These are phyloP conservation scores for Aspergillus chevalieri DNA, from an alignment of 2,329 filamentous ascomycete genomes.

Conservation along the genomic window DNA sequence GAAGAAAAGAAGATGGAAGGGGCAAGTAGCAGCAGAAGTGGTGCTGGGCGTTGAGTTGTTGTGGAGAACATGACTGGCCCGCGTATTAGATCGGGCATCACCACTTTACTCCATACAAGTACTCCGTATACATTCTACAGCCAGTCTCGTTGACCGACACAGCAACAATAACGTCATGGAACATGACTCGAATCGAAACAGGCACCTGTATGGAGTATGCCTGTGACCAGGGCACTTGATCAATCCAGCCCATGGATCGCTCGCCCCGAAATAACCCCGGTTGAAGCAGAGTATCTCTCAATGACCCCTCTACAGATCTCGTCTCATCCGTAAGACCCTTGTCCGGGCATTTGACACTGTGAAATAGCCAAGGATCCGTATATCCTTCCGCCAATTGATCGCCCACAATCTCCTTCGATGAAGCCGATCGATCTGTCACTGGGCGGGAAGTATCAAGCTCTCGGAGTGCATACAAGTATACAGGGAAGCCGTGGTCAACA, in stretches of 20 bases:
- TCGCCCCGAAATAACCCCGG: not conserved
- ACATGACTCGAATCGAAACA: too few species aligned
- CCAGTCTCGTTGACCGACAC: too few species aligned
- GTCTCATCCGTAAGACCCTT: not conserved
- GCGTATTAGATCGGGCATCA: not conserved
- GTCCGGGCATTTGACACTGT: not conserved
- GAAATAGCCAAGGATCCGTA: not conserved
- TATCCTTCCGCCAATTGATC: not conserved
- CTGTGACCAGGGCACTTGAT: too few species aligned
- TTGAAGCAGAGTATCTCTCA: not conserved
- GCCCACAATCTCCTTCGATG: not conserved
- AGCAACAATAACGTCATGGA: too few species aligned
- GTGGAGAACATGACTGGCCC: not conserved
- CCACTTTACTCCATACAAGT: too few species aligned
- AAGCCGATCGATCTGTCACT: not conserved
- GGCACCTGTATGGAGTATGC: too few species aligned
- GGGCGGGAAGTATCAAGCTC: not conserved
- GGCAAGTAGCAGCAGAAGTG: not conserved
- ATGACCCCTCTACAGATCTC: not conserved
- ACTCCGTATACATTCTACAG: too few species aligned
- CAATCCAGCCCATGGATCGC: not conserved
- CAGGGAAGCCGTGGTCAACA: not conserved
- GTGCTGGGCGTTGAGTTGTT: not conserved
- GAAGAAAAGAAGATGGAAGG: not conserved
- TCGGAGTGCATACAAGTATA: not conserved